Evolutionary conservation across 805 yeast genomes (phyloP).

Genomic region (Tetrapisispora phaffii): DNA sequence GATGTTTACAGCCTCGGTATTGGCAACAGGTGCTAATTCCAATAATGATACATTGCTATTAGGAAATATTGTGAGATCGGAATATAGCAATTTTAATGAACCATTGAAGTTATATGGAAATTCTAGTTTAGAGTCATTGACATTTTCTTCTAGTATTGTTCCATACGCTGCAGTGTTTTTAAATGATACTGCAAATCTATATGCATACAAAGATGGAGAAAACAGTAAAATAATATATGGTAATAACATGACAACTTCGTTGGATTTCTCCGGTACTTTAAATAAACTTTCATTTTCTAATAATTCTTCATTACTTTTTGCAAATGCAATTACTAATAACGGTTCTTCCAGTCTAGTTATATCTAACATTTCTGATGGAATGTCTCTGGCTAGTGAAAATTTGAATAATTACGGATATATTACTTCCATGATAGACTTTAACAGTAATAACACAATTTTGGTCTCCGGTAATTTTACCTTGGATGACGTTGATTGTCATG

Average conservation of each 20-base stretch:
- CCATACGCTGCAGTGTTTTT: conserved; percentile 32
- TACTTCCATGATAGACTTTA: conserved; percentile 34
- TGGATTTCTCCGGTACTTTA: not conserved
- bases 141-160: conserved; percentile 1
- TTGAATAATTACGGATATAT: conserved; percentile 33
- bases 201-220: conserved; percentile 35
- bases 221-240: conserved; percentile 1
- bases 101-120: conserved; percentile 12
- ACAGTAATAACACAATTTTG: conserved; percentile 34
- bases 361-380: conserved; percentile 36
- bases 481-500: conserved; percentile 46
- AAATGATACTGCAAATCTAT: conserved; percentile 47
- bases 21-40: conserved; percentile 23
- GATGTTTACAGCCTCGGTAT: conserved; percentile 16
- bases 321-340: conserved; percentile 5
- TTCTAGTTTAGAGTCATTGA: conserved; percentile 4
- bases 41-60: conserved; percentile 28
- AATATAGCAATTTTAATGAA: conserved; percentile 15
- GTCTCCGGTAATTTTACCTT: conserved; percentile 67
- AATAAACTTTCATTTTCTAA: not conserved
- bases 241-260: not conserved
- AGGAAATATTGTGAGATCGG: conserved; percentile 21
- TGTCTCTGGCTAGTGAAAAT: conserved; percentile 31
- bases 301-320: conserved; percentile 4
- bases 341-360: conserved; percentile 11